Evolutionary conservation across 2,329 filamentous ascomycete species (phyloP).

Genomic region (Bretziella fagacearum): DNA sequence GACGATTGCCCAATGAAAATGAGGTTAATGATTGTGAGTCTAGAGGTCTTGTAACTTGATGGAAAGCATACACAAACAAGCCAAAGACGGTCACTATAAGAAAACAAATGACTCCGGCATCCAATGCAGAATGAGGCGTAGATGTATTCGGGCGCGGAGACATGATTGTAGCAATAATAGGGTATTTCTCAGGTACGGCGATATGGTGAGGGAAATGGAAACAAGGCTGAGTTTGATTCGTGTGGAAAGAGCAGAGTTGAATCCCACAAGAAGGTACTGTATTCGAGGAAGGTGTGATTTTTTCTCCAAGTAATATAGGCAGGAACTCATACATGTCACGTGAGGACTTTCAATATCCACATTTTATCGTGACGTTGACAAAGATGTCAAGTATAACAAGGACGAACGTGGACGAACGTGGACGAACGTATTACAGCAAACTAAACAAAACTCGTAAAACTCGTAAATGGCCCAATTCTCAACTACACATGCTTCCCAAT

Average conservation of each 20-base stretch:
- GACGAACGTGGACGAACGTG: too few species aligned
- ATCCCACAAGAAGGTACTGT: not conserved
- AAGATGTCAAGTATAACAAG: too few species aligned
- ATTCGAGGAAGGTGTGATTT: not conserved
- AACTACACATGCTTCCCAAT: conserved; percentile 21
- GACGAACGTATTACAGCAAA: too few species aligned
- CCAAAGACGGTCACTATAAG: conserved; percentile 12
- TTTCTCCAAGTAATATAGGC: too few species aligned
- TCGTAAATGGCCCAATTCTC: too few species aligned
- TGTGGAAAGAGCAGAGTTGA: not conserved
- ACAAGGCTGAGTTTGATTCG: not conserved
- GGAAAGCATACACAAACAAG: conserved; percentile 11
- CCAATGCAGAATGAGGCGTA: conserved; percentile 2
- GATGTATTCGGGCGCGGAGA: not conserved
- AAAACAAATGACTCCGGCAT: conserved; percentile 10
- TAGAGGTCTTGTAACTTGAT: not conserved
- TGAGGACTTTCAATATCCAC: too few species aligned
- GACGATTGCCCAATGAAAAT: conserved; percentile 1
- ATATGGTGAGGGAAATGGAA: not conserved
- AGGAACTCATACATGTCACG: too few species aligned
- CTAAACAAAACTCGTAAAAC: too few species aligned
- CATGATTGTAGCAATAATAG: conserved; percentile 1
- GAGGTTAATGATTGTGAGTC: not conserved
- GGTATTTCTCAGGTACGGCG: too few species aligned
- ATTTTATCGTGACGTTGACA: too few species aligned